A percentile compares a stretch with the other conserved stretches of the same genome.
phyloP scores from a whole-genome alignment of 169 alveolate genomes.

The Cryptosporidium meleagridis region DNA sequence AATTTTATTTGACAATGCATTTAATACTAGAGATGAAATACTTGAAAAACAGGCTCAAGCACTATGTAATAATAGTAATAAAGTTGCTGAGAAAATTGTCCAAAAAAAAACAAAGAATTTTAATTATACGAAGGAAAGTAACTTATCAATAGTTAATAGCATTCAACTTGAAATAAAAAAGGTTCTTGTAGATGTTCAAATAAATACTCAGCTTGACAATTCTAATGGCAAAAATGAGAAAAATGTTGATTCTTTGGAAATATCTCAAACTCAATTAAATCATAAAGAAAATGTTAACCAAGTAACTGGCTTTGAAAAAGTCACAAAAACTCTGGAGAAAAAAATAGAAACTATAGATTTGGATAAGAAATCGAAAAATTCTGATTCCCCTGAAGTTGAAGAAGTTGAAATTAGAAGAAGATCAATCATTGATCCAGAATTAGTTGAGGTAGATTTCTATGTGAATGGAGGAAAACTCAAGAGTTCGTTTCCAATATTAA shows the following conservation, averaged over 20 bases:
- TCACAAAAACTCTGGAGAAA: not conserved
- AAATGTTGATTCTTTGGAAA: not conserved
- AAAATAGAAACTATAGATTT: not conserved
- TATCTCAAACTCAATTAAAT: not conserved
- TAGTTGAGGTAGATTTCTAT: conserved; percentile 52
- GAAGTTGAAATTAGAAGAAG: not conserved
- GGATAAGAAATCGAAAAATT: not conserved
- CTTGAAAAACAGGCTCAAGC: not conserved
- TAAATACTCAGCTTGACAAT: not conserved
- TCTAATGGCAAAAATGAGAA: not conserved
- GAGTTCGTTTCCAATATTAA: conserved; percentile 43
- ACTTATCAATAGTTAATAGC: conserved; percentile 13
- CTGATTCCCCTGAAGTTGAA: not conserved
- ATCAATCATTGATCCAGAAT: conserved; percentile 45
- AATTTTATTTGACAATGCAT: not conserved
- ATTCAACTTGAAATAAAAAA: not conserved
- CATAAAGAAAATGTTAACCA: not conserved
- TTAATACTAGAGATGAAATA: not conserved
- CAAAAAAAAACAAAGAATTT: conserved; percentile 4
- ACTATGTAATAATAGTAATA: not conserved
- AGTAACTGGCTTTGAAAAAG: not conserved
- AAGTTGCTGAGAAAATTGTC: not conserved
- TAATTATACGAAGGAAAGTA: conserved; percentile 27
- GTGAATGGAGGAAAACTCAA: conserved; percentile 6
- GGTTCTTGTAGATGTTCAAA: conserved; percentile 1